These are phyloP conservation scores for Hortaea werneckii DNA, from an alignment of 2,329 filamentous ascomycete genomes.

Conservation along the genomic window DNA sequence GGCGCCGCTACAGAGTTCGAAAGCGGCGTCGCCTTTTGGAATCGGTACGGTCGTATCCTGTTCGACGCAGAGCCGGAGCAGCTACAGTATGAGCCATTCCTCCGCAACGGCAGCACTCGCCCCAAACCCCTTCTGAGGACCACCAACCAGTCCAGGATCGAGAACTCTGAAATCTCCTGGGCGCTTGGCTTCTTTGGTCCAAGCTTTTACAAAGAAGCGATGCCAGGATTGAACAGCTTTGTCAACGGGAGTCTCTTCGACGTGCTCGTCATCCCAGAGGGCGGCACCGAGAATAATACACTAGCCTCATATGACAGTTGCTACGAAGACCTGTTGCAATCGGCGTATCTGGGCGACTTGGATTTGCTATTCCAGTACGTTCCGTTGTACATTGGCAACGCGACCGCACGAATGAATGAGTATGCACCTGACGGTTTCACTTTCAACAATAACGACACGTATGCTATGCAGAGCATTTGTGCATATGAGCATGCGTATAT, in stretches of 20 bases:
- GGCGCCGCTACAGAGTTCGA: slow-evolving; percentile 43
- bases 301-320: slow-evolving; percentile 44
- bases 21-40: slow-evolving; percentile 31
- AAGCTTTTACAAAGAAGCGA: slow-evolving; percentile 30
- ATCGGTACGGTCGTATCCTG: slow-evolving; percentile 41
- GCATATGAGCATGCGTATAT: slow-evolving; percentile 45
- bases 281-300: slow-evolving; percentile 43
- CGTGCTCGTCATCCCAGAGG: slow-evolving; percentile 43
- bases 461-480: slow-evolving; percentile 40
- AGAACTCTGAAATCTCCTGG: slow-evolving; percentile 46
- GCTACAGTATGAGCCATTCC: slow-evolving; percentile 40
- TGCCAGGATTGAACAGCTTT: slow-evolving; percentile 31
- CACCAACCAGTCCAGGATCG: slow-evolving; percentile 44
- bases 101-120: slow-evolving; percentile 37
- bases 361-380: slow-evolving; percentile 37
- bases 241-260: slow-evolving; percentile 33
- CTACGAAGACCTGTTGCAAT: slow-evolving; percentile 24
- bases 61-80: slow-evolving; percentile 41
- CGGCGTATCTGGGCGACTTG: slow-evolving; percentile 32
- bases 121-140: slow-evolving; percentile 44
- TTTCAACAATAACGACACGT: slow-evolving; percentile 41
- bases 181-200: slow-evolving; percentile 44
- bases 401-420: slow-evolving; percentile 37
- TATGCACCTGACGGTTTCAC: slow-evolving; percentile 40
- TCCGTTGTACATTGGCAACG: slow-evolving; percentile 35